Percentiles rank a stretch among this genome's conserved stretches.
Evolutionary conservation across 805 yeast genomes (phyloP).

Genomic region (Clavispora phyllophila): DNA sequence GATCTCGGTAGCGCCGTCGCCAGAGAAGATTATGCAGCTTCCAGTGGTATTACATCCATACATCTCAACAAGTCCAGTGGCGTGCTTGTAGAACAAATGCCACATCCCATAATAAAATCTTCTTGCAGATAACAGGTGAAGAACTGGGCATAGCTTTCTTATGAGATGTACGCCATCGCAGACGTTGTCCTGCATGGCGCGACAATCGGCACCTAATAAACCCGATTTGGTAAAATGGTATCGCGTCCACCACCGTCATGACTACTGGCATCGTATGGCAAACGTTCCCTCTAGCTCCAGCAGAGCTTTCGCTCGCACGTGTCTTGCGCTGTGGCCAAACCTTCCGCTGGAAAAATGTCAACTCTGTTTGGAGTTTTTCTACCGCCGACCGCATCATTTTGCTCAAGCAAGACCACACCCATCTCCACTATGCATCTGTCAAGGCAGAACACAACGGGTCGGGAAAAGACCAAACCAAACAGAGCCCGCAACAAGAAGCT

Average conservation of each 20-base stretch:
- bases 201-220: neutral
- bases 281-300: conserved; percentile 9
- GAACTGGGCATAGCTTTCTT: too few relatives aligned
- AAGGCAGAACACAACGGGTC: conserved; percentile 14
- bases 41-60: too few relatives aligned
- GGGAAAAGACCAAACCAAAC: neutral
- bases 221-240: neutral
- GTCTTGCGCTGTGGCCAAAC: conserved; percentile 85
- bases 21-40: too few relatives aligned
- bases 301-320: conserved; percentile 54
- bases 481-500: conserved; percentile 8
- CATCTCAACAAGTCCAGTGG: too few relatives aligned
- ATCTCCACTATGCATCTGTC: conserved; percentile 48
- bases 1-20: too few relatives aligned
- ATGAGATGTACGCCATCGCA: neutral
- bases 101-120: too few relatives aligned
- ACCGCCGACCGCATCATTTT: conserved; percentile 56
- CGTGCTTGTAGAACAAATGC: too few relatives aligned
- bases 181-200: neutral
- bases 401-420: conserved; percentile 51
- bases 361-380: conserved; percentile 64
- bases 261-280: conserved; percentile 13
- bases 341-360: conserved; percentile 68
- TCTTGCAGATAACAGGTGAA: too few relatives aligned
- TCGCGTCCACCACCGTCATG: conserved; percentile 6